A percentile compares a stretch with the other conserved stretches of the same genome.
Conservation (phyloP, 164 flowering plant genomes). For the Annona cherimola region DNA sequence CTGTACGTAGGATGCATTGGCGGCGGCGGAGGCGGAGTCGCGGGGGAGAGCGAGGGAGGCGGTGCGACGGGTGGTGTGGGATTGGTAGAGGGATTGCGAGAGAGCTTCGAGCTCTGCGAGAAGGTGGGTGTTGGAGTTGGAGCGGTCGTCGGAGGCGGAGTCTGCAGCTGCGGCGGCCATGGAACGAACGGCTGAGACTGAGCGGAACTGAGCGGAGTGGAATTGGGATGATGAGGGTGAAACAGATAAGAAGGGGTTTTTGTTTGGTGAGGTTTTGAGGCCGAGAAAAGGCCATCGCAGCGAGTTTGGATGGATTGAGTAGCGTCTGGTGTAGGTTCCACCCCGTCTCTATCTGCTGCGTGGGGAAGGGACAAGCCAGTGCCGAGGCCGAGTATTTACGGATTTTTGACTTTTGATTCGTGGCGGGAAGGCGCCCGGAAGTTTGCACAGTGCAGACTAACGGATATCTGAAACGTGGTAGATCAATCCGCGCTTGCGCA, state of each 20-base stretch:
- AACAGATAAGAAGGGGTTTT: background rate
- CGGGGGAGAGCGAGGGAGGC: slow-evolving; percentile 84
- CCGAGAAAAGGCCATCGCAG: slow-evolving; percentile 28
- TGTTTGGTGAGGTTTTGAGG: slow-evolving; percentile 20
- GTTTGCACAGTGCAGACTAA: no score
- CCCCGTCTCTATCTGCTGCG: no score
- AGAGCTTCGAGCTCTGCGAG: slow-evolving; percentile 70
- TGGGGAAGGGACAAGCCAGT: no score
- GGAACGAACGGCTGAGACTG: slow-evolving; percentile 5
- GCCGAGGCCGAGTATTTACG: no score
- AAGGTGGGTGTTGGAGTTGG: slow-evolving; percentile 51
- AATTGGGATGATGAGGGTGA: background rate
- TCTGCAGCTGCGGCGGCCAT: background rate
- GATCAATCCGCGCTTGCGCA: no score
- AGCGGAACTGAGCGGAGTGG: slow-evolving; percentile 1
- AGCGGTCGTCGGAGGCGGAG: slow-evolving; percentile 17
- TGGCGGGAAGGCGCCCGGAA: no score
- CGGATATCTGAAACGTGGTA: no score
- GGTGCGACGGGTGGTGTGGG: slow-evolving; percentile 53
- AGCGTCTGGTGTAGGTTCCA: no score
- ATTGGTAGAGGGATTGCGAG: slow-evolving; percentile 65
- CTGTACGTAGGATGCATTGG: slow-evolving; percentile 11
- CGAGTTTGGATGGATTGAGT: background rate
- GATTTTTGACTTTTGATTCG: no score
- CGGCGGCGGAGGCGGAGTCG: slow-evolving; percentile 33